Conservation (phyloP, 768 basidiomycete genomes). For the Hygrocybe punicea region DNA sequence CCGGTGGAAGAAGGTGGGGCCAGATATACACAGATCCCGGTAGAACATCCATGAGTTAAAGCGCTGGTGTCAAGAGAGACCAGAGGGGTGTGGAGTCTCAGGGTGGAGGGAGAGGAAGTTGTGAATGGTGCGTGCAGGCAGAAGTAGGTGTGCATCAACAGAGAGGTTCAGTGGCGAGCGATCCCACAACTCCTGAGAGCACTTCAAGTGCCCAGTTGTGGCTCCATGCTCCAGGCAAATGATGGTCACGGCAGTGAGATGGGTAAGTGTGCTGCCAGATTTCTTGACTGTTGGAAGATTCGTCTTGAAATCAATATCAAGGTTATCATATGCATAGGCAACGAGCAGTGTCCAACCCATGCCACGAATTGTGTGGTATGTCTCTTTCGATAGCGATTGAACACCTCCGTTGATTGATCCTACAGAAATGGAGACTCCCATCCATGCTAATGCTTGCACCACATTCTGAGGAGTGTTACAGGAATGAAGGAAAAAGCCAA, state of each 20-base stretch:
- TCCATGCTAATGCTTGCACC: conserved; percentile 27
- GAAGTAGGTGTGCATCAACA: conserved; percentile 1
- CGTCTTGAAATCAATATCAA: conserved; percentile 38
- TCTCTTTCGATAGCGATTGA: conserved; percentile 23
- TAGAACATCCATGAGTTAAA: conserved; percentile 31
- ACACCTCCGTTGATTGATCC: conserved; percentile 22
- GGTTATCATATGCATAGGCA: conserved; percentile 41
- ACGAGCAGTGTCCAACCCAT: conserved; percentile 24
- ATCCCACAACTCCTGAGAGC: conserved; percentile 34
- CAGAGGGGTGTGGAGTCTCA: conserved; percentile 13
- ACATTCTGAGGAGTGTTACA: conserved; percentile 25
- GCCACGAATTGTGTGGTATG: conserved; percentile 11
- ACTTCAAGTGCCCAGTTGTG: conserved; percentile 25
- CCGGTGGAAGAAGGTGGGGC: conserved; percentile 22
- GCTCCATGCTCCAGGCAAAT: conserved; percentile 27
- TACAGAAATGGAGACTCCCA: conserved; percentile 29
- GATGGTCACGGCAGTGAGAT: conserved; percentile 33
- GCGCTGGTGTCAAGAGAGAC: conserved; percentile 19
- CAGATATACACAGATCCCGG: conserved; percentile 22
- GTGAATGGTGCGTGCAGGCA: conserved; percentile 7
- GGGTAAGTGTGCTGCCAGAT: conserved; percentile 20
- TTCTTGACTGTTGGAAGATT: conserved; percentile 31
- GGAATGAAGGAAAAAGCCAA: conserved; percentile 20
- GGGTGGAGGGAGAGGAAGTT: conserved; percentile 19
- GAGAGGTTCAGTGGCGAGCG: conserved; percentile 22